Evolutionary conservation across 75 land plant genomes (phyloP), one percentile per base, ranked within the genome.

Genomic region (Pseudotsuga menziesii): DNA sequence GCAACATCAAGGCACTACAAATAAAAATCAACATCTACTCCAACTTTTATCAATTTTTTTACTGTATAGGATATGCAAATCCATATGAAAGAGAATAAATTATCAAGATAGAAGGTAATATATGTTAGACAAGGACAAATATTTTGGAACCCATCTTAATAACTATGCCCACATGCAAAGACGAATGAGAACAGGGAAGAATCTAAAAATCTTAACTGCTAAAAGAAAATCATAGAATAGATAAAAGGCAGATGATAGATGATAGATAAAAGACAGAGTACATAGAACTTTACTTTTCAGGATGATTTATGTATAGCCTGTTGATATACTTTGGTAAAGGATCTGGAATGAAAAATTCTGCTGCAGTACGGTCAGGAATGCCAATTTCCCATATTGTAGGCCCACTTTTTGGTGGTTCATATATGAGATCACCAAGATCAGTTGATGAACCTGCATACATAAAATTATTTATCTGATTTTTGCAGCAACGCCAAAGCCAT

Each of bases 381-480:
- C 89, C 89, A 29, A 87, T 85, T 76, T 87, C 89, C 89, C 89
- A 87, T 16, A 84, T n/a, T 4, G 89, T 87, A 8, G 83, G 83
- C 3, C 89, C 89, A 56, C 41, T 57, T 78, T 84, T 87, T 39
- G 87, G 89, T 29, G 89, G 87, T 26, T 77, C 27, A 67, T 78
- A 88, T 20, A 79, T 70, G 64, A 90, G 19, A 66, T 56, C 29
- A 56, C 82, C 85, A 56, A 88, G 72, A 60, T 86, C 83, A 23
- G 79, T 58, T 76, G 73, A 22, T 59, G 27, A 29, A 58, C 92
- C 92, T 90, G 79, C 57, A 32, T 15, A 64, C 69, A 32, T 0
- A 17, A 64, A 19, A 64, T 17, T 35, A 13, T 35, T 64, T 64
- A 64, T 64, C 9, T 64, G 19, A 64, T 64, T 6, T 32, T 64